Conservation (phyloP, 2,329 filamentous ascomycete species). For the Monilinia laxa region DNA sequence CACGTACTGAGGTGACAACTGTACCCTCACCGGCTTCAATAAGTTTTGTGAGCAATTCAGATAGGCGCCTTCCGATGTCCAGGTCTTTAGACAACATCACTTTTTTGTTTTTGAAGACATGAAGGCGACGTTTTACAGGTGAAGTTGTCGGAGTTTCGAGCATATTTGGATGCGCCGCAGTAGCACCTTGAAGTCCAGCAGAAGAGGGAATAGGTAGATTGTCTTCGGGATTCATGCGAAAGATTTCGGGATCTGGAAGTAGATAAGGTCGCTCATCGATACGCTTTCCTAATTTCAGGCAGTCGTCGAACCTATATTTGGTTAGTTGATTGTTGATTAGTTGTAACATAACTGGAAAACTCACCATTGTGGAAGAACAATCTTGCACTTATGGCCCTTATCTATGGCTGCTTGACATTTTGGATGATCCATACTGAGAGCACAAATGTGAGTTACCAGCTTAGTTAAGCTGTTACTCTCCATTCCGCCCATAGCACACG, state of each 20-base stretch:
- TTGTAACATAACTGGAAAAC: not conserved
- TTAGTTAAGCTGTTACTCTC: conserved; percentile 71
- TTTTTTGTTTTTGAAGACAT: conserved; percentile 74
- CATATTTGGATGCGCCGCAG: conserved; percentile 49
- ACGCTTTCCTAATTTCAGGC: conserved; percentile 84
- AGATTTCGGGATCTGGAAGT: conserved; percentile 81
- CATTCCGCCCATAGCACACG: conserved; percentile 83
- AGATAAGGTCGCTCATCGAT: conserved; percentile 87
- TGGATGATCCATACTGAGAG: conserved; percentile 70
- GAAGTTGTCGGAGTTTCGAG: conserved; percentile 47
- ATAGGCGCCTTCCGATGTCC: conserved; percentile 64
- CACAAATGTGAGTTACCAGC: conserved; percentile 84
- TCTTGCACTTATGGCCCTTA: conserved; percentile 70
- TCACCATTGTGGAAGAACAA: conserved; percentile 91
- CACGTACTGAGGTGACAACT: conserved; percentile 62
- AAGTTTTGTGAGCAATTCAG: conserved; percentile 66
- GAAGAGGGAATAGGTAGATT: conserved; percentile 57
- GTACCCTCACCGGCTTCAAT: conserved; percentile 70
- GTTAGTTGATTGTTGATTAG: conserved; percentile 33
- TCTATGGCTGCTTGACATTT: conserved; percentile 63
- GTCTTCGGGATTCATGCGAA: conserved; percentile 59
- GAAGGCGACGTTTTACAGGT: conserved; percentile 53
- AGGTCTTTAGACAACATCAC: conserved; percentile 78
- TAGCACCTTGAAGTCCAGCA: conserved; percentile 66
- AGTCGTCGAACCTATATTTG: conserved; percentile 84